Conservation (phyloP, 1,284 basidiomycete species). For the Chalciporus sp. region DNA sequence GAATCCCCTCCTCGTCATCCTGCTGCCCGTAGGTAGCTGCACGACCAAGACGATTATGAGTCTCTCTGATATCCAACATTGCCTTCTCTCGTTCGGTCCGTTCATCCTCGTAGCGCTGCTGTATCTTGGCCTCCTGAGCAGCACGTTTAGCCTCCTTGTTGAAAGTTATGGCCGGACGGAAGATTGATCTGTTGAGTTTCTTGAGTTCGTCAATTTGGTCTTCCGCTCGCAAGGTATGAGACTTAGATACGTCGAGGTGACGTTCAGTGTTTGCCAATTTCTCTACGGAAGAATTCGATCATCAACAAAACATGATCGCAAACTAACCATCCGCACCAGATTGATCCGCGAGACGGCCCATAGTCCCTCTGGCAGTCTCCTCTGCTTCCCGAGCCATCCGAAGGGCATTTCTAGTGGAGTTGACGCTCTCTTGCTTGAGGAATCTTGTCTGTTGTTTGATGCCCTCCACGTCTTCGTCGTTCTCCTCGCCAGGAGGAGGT, state of each 20-base stretch:
- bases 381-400: conserved; percentile 93
- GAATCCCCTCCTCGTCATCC: conserved; percentile 47
- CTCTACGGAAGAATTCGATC: conserved; percentile 45
- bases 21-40: conserved; percentile 64
- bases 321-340: conserved; percentile 67
- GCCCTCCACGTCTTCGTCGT: conserved; percentile 94
- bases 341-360: conserved; percentile 89
- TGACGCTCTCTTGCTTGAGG: conserved; percentile 92
- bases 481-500: conserved; percentile 72
- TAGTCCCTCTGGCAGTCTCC: conserved; percentile 90
- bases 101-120: conserved; percentile 89
- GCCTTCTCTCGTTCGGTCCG: conserved; percentile 83
- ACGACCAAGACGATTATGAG: conserved; percentile 83
- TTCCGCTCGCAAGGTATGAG: conserved; percentile 85
- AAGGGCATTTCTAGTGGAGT: conserved; percentile 90
- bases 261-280: conserved; percentile 95
- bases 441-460: conserved; percentile 93
- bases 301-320: conserved; percentile 1
- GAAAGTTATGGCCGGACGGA: conserved; percentile 87
- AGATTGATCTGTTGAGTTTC: conserved; percentile 93
- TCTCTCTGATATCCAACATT: conserved; percentile 84
- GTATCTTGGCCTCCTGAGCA: conserved; percentile 88
- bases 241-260: conserved; percentile 93
- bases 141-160: conserved; percentile 92
- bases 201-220: conserved; percentile 96